A percentile compares a stretch with the other conserved stretches of the same genome.
Evolutionary conservation across 139 green algal genomes (phyloP).

Genomic region (Parachlorella kessleri): DNA sequence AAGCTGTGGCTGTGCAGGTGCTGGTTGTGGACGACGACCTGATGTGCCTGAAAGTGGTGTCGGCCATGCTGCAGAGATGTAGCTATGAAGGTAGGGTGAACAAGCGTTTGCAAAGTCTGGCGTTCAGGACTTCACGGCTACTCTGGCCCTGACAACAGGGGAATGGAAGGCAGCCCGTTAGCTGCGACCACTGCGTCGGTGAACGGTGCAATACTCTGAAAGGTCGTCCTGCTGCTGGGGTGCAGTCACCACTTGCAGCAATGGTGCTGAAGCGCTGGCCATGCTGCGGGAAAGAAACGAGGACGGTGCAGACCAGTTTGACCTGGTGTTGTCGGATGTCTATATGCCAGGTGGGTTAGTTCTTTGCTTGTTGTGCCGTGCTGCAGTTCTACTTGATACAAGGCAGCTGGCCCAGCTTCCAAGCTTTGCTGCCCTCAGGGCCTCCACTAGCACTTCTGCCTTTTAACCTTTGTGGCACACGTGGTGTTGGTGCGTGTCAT

Average conservation of each 20-base stretch:
- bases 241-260: slow-evolving; percentile 57
- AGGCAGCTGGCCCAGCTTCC: too few species aligned
- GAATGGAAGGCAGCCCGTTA: too few species aligned
- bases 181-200: neutral
- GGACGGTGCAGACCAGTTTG: slow-evolving; percentile 64
- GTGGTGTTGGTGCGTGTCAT: too few species aligned
- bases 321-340: slow-evolving; percentile 96
- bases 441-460: too few species aligned
- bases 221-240: neutral
- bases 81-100: slow-evolving; percentile 83
- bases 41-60: slow-evolving; percentile 91
- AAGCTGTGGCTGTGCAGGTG: too few species aligned
- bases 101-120: too few species aligned
- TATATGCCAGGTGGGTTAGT: slow-evolving; percentile 93
- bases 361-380: too few species aligned
- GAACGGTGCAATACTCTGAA: neutral
- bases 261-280: slow-evolving; percentile 62
- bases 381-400: too few species aligned
- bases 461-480: too few species aligned
- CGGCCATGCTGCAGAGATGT: slow-evolving; percentile 88
- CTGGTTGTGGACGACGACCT: slow-evolving; percentile 95
- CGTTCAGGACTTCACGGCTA: too few species aligned
- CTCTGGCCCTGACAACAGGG: too few species aligned
- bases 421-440: too few species aligned
- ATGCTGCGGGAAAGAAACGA: slow-evolving; percentile 58